A percentile compares a stretch with the other conserved stretches of the same genome.
These are phyloP conservation scores for Caloboletus inedulis DNA, from an alignment of 1,284 basidiomycete species.

Conservation along the genomic window DNA sequence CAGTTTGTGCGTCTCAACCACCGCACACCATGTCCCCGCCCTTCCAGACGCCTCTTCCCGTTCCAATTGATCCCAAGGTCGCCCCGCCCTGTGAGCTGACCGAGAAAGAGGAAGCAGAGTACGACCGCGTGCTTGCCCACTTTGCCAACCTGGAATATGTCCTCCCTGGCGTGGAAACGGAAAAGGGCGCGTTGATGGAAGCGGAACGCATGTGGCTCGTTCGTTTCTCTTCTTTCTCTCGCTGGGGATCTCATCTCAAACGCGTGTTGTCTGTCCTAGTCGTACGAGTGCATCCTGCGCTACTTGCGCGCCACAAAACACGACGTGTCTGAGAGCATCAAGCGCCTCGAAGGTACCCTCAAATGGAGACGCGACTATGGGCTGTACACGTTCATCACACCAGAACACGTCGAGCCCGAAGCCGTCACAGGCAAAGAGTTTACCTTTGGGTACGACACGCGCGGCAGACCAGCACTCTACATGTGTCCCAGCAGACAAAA, in stretches of 20 bases:
- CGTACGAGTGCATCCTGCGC: conserved; percentile 66
- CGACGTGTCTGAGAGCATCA: conserved; percentile 52
- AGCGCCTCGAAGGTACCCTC: conserved; percentile 64
- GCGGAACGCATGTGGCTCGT: conserved; percentile 76
- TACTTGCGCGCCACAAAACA: conserved; percentile 74
- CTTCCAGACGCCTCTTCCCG: conserved; percentile 26
- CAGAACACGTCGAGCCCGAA: conserved; percentile 67
- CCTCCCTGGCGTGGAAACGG: conserved; percentile 43
- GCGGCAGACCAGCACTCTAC: conserved; percentile 70
- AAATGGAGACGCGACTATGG: conserved; percentile 75
- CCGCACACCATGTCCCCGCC: conserved; percentile 6
- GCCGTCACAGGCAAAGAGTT: conserved; percentile 73
- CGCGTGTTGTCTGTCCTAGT: conserved; percentile 29
- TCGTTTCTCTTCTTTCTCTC: conserved; percentile 20
- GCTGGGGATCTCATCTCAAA: background rate
- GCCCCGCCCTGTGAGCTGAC: conserved; percentile 40
- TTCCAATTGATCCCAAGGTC: conserved; percentile 29
- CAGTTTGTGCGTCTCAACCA: background rate
- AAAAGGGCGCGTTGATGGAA: conserved; percentile 52
- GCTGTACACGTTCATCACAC: conserved; percentile 54
- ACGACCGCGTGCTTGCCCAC: conserved; percentile 55
- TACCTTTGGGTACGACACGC: conserved; percentile 71
- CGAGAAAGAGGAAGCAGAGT: conserved; percentile 48
- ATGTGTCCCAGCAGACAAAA: conserved; percentile 83
- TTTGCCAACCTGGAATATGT: conserved; percentile 52